Conservation (phyloP, 768 basidiomycete genomes). For the Hypholoma sublateritium region DNA sequence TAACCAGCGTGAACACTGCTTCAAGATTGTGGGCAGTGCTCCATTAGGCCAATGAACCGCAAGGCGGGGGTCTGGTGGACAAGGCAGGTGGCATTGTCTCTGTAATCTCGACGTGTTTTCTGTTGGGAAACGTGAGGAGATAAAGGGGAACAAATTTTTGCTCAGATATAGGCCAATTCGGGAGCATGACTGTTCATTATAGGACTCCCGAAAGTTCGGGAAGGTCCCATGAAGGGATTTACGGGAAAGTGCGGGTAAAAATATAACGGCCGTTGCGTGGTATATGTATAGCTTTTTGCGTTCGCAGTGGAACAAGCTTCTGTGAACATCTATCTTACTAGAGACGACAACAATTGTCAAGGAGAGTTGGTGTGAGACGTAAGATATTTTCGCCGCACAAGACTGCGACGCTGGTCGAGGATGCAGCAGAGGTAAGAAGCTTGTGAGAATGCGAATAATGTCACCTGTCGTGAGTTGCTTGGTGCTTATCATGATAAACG, state of each 20-base stretch:
- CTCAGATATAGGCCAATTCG: not conserved
- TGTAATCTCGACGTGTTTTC: not conserved
- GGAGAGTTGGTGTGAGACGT: too few species aligned
- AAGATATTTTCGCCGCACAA: too few species aligned
- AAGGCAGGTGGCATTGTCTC: not conserved
- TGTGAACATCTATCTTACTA: not conserved
- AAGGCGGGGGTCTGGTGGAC: not conserved
- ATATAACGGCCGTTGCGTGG: not conserved
- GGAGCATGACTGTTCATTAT: not conserved
- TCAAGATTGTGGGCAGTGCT: slow-evolving; percentile 3
- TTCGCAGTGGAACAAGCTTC: not conserved
- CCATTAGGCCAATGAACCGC: slow-evolving; percentile 8
- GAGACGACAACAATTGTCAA: too few species aligned
- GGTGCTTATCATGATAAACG: not conserved
- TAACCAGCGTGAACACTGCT: slow-evolving; percentile 2
- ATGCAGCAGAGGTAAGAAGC: too few species aligned
- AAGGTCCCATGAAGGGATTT: not conserved
- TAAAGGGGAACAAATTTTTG: slow-evolving; percentile 1
- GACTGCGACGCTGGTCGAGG: too few species aligned
- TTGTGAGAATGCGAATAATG: slow-evolving; percentile 2
- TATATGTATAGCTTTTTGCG: not conserved
- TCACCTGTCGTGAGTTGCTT: slow-evolving; percentile 5
- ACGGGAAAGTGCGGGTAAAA: not conserved
- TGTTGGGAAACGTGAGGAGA: not conserved
- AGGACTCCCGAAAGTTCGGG: slow-evolving; percentile 1